Conservation (phyloP, 129 eudicot species). For the Heracleum sosnowskyi region DNA sequence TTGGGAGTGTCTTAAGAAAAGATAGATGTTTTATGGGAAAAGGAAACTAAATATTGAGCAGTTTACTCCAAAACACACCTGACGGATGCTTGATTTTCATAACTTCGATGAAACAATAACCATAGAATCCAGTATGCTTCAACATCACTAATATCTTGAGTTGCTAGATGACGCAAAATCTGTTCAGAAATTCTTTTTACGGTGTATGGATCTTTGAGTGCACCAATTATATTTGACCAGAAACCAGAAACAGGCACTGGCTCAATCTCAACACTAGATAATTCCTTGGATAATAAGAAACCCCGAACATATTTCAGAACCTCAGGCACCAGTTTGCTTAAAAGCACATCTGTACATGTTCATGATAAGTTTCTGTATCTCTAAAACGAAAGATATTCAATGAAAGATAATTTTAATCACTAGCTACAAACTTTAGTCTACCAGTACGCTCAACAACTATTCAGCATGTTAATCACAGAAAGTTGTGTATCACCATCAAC, state of each 20-base stretch:
- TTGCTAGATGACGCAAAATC: slow-evolving; percentile 59
- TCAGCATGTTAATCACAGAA: neutral
- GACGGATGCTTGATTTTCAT: slow-evolving; percentile 43
- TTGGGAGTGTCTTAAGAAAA: neutral
- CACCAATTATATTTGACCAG: slow-evolving; percentile 72
- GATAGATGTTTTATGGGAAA: neutral
- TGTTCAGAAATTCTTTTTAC: slow-evolving; percentile 84
- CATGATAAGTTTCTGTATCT: slow-evolving; percentile 4
- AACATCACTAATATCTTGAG: slow-evolving; percentile 42
- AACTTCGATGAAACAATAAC: slow-evolving; percentile 60
- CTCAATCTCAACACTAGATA: slow-evolving; percentile 28
- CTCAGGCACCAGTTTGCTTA: slow-evolving; percentile 53
- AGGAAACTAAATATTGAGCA: neutral
- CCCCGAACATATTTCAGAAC: slow-evolving; percentile 43
- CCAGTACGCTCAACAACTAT: neutral
- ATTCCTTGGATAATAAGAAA: slow-evolving; percentile 33
- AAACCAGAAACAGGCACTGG: slow-evolving; percentile 43
- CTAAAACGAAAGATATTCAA: neutral
- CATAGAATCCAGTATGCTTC: slow-evolving; percentile 93
- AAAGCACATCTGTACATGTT: slow-evolving; percentile 68
- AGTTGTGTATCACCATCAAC: neutral
- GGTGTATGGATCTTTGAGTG: slow-evolving; percentile 67
- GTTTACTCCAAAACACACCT: slow-evolving; percentile 36
- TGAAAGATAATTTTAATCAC: neutral
- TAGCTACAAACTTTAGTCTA: neutral